Base-by-base conservation (phyloP, 129 eudicot species). In the Arctium lappa region DNA sequence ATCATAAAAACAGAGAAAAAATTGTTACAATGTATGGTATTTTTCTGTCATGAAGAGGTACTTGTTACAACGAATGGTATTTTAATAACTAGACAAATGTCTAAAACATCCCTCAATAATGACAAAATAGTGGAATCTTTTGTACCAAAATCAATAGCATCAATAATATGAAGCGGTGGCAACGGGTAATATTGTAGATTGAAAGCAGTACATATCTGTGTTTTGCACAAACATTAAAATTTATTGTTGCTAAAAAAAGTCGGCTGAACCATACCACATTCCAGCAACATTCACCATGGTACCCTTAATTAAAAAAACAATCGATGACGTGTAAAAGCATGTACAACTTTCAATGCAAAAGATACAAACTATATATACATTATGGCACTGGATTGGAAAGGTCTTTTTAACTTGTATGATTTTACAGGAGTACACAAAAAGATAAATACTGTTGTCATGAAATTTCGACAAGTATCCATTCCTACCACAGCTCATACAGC, bases 381-480 rank as follows among this genome's bases (percentile, higher is more conserved):
- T 48, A 76, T n/a, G 76, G 22, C 40, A 76, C 66, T 37, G 2
- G 34, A 69, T 22, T 12, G 16, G n/a, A 53, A 34, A 80, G 18
- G 73, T 65, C 68, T 60, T 29, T 34, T 13, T 33, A 48, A 69
- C 44, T 76, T 37, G 76, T 69, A 83, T 69, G 73, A 76, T 69
- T 83, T 76, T 83, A 76, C 77, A 83, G 16, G 53, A 32, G 42
- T 76, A 83, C 77, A 76, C 34, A 36, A 46, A 65, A 66, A 66
- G 71, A 22, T 22, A 27, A 66, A 66, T 56, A 66, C 27, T 29
- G 33, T 27, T 29, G 27, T 27, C 34, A 66, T 66, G 15, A 66
- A 29, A 66, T 22, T 22, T 22, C 27, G 27, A 29, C 33, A 18
- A 66, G 71, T 22, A 66, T 66, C 13, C 71, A 29, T 66, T 66